Evolutionary conservation across 306 rosid genomes (phyloP), one percentile per base, ranked within the genome.

Genomic region (Medicago ruthenica): DNA sequence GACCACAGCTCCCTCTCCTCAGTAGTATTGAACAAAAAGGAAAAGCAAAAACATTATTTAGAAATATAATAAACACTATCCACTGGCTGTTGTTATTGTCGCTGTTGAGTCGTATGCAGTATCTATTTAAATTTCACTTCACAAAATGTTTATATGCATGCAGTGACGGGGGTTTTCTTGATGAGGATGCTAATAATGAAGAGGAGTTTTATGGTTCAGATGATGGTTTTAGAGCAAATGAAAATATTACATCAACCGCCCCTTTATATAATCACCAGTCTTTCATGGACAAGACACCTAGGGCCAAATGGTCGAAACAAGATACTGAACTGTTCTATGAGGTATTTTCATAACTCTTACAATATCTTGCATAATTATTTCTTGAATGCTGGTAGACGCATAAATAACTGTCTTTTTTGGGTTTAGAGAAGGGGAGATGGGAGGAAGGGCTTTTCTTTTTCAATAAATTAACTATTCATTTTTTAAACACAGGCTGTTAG

Each of bases 271-370:
- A 92, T 85, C 90, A 89, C 79, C 97, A 89, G 21, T 75, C 97
- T 39, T 95, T 77, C 87, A 89, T 83, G 91, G 82, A 89, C 77
- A 95, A 85, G 87, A 45, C 90, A 73, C 93, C 91, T 11, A 74
- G 86, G 66, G 78, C 80, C 39, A 92, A 87, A 84, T 95, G 99
- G 99, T 76, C 93, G 15, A 87, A 88, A 83, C 90, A 89, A 57
- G 99, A 89, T 40, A 95, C 97, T 9, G 87, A 86, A 79, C 81
- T 85, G 83, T 92, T 95, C 72, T 92, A 87, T 78, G 85, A 80
- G 97, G 97, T 90, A 84, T 68, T 74, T 73, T 42, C 21, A 10
- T 70, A 79, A 48, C 44, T 34, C 74, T 63, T 22, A 27, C 68
- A 18, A 72, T 78, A 53, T 67, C 53, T 76, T 63, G 10, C 51